Evolutionary conservation across 495 filamentous ascomycete species (phyloP), one percentile per base, ranked within the genome.

Genomic region (Aspergillus biplanus): DNA sequence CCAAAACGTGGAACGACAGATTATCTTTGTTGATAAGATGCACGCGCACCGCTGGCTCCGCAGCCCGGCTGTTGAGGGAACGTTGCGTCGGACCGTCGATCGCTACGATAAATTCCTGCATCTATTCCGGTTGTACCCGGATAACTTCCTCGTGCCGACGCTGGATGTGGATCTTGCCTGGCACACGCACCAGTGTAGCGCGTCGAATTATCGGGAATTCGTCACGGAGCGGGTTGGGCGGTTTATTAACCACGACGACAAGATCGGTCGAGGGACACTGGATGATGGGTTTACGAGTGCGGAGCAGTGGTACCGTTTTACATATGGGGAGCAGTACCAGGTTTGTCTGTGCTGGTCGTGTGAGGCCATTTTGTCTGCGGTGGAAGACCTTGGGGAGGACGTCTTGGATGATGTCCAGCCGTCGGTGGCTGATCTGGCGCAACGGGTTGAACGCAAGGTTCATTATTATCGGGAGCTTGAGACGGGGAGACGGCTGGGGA

Each of bases 141-240:
- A 32, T 0, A 31, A 16, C 4, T 52, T 54, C 0, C 48, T 61
- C 3, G 58, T 61, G 6, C 58, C 58, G 21, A 61, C 58, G 21
- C 49, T 61, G 16, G 58, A 52, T 7, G 27, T 61, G 8, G 58
- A 61, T 16, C 33, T 61, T 18, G 58, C 49, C 48, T 61, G 58
- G 58, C 58, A 61, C 18, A 61, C 58, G 18, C 58, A 61, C 49
- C 49, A 53, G 58, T 61, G 58, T 53, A 53, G 18, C 13, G 48
- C 58, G n/a, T 13, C 1, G 4, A 8, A 33, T 15, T 61, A 61
- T 33, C n/a, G 33, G 7, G 35, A 37, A 9, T 52, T 31, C 6
- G 37, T 54, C 44, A 52, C 49, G 16, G 34, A 61, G 34, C 35
- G 48, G 1, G 35, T 39, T 6, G 58, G 58, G 0, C 48, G 49